phyloP scores from a whole-genome alignment of 108 stramenopile species.

The Skeletonema tropicum region DNA sequence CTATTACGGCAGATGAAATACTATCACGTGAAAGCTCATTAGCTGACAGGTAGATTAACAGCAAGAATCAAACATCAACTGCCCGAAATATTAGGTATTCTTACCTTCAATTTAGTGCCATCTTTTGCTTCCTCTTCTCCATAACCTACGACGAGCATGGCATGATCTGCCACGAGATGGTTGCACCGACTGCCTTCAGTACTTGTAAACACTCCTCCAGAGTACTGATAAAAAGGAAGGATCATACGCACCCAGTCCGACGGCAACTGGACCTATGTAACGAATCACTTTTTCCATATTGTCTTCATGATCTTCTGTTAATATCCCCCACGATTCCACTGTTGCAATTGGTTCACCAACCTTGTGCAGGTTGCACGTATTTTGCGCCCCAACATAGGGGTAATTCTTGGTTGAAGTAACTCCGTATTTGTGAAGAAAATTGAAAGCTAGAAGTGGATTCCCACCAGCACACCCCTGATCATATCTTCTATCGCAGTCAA shows the following conservation, averaged over 20 bases:
- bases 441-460: constrained; percentile 87
- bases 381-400: constrained; percentile 61
- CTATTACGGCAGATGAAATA: constrained; percentile 82
- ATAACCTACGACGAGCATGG: constrained; percentile 65
- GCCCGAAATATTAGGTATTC: not conserved
- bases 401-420: constrained; percentile 62
- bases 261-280: constrained; percentile 80
- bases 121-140: constrained; percentile 49
- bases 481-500: constrained; percentile 85
- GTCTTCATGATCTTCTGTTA: constrained; percentile 69
- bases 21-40: not conserved
- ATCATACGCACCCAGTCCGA: constrained; percentile 75
- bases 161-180: constrained; percentile 69
- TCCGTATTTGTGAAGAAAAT: constrained; percentile 78
- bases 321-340: constrained; percentile 72
- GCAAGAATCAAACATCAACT: not conserved
- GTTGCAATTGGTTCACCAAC: constrained; percentile 64
- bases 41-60: not conserved
- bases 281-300: constrained; percentile 71
- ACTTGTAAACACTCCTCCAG: constrained; percentile 64
- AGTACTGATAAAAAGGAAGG: constrained; percentile 64
- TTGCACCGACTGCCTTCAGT: constrained; percentile 46
- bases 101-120: constrained; percentile 20
- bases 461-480: constrained; percentile 95
- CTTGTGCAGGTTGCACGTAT: constrained; percentile 35